phyloP scores from a whole-genome alignment of 2,329 filamentous ascomycete species.

The Samsoniella hepiali region DNA sequence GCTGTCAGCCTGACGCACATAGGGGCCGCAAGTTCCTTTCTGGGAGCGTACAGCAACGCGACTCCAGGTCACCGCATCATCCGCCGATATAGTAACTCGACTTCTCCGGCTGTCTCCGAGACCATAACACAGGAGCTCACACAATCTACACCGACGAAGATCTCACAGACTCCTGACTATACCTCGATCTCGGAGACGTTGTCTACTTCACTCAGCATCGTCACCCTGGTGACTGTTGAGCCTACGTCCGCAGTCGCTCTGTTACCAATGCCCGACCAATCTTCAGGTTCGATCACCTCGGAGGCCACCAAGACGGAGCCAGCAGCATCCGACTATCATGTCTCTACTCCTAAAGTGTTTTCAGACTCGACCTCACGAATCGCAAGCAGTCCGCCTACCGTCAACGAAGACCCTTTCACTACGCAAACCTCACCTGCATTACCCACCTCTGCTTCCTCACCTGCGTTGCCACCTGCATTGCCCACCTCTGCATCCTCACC shows the following conservation, averaged over 20 bases:
- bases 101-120: background rate
- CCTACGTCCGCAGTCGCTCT: background rate
- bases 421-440: background rate
- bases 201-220: background rate
- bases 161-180: background rate
- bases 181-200: background rate
- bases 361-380: background rate
- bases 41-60: background rate
- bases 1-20: background rate
- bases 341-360: background rate
- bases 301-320: background rate
- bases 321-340: background rate
- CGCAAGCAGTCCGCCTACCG: background rate
- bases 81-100: background rate
- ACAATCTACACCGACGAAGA: background rate
- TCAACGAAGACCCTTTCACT: background rate
- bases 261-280: background rate
- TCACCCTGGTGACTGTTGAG: background rate
- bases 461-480: background rate
- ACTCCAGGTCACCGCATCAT: background rate
- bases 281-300: background rate
- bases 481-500: background rate
- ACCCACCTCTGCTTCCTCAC: background rate
- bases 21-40: background rate
- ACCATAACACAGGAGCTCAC: background rate